Conservation (phyloP, 169 alveolate genomes). For the Sarcocystis neurona region DNA sequence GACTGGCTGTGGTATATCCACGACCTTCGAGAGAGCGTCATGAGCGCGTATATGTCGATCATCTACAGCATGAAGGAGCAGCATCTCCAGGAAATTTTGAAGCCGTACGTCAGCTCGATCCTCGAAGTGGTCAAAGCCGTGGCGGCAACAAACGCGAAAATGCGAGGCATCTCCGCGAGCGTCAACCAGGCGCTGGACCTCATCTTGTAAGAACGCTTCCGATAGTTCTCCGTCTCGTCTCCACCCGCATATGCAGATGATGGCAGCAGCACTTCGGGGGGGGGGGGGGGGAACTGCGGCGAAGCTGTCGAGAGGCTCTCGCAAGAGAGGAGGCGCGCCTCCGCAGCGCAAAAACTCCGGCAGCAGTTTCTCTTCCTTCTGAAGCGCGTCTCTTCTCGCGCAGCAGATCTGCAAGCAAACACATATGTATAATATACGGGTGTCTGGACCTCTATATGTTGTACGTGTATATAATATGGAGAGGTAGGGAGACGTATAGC, state of each 20-base stretch:
- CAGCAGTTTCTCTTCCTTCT: too few species aligned
- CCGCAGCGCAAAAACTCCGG: too few species aligned
- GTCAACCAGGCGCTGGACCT: conserved; percentile 64
- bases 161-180: conserved; percentile 56
- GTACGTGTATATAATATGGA: too few species aligned
- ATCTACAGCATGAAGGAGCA: conserved; percentile 88
- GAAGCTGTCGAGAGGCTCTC: not conserved
- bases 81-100: conserved; percentile 74
- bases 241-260: not conserved
- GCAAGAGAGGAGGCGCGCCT: too few species aligned
- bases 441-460: too few species aligned
- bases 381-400: too few species aligned
- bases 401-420: too few species aligned
- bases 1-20: conserved; percentile 89
- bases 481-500: too few species aligned
- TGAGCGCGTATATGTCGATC: conserved; percentile 86
- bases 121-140: conserved; percentile 82
- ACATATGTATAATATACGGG: too few species aligned
- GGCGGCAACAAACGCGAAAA: conserved; percentile 67
- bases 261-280: not conserved
- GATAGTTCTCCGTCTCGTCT: not conserved
- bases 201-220: conserved; percentile 43
- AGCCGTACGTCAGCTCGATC: conserved; percentile 80
- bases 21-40: conserved; percentile 86
- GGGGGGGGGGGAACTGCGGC: not conserved